Evolutionary conservation across 129 eudicot genomes (phyloP).

Genomic region (Ambrosia artemisiifolia): DNA sequence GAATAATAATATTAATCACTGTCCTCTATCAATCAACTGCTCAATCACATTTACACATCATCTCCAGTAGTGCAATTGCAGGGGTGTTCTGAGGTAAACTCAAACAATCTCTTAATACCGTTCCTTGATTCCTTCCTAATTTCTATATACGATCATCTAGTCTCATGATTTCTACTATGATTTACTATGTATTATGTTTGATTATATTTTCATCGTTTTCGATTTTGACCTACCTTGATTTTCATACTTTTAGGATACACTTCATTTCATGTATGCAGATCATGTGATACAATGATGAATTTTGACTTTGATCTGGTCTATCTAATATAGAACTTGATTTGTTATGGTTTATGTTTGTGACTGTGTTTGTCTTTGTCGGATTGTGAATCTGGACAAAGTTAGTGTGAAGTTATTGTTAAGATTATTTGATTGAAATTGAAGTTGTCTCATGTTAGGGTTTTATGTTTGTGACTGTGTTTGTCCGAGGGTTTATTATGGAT

Average conservation of each 20-base stretch:
- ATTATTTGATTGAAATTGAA: neutral
- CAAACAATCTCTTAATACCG: neutral
- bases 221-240: neutral
- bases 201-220: neutral
- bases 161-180: neutral
- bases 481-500: too few species aligned
- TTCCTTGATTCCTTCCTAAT: neutral
- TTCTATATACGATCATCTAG: neutral
- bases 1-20: too few species aligned
- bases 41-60: too few species aligned
- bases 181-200: neutral
- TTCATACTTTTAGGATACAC: neutral
- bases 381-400: slow-evolving; percentile 2
- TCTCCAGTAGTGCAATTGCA: neutral
- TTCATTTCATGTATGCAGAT: neutral
- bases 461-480: neutral
- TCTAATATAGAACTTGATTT: neutral
- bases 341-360: too few species aligned
- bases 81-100: slow-evolving; percentile 35
- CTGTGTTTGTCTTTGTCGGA: too few species aligned
- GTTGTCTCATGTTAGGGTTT: slow-evolving; percentile 7
- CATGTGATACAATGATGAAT: neutral
- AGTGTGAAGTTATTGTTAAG: neutral
- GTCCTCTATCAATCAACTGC: slow-evolving; percentile 16
- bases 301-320: neutral